Base-by-base conservation (phyloP, 1,139 yeast genomes). In the Diutina mesorugosa region DNA sequence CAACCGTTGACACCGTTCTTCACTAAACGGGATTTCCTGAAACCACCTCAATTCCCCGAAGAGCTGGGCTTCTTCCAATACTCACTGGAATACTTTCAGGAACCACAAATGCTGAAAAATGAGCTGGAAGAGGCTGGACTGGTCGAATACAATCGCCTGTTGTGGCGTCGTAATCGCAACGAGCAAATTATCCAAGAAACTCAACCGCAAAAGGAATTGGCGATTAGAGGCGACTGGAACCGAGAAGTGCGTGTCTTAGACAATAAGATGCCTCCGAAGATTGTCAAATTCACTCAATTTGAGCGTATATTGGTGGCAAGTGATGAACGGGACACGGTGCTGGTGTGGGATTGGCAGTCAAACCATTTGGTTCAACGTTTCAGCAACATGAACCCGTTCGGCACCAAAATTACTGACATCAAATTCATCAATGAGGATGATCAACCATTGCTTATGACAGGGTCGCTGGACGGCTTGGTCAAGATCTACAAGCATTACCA, bases 121-220 rank as follows among this genome's bases (percentile, higher is more conserved):
- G 98, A 93, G 64, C 74, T 84, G 21, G 98, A 93, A 63, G 97
- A 91, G 66, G 96, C 97, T 0, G 99, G 98, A 0, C 88, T 96
- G 58, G 83, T 85, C 60, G 93, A 90, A 60, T 89, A 90, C 64
- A 83, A 88, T 45, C 85, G 83, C 63, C 77, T 96, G 59, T 72
- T 88, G 45, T 93, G 98, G 98, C 79, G 97, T 63, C 78, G 95
- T 61, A 87, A 87, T 64, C 78, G 99, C 61, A 93, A 93, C 66
- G 99, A 93, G 66, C 70, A 79, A 2, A 87, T 90, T 47, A 89
- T 93, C 59, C 87, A 86, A 55, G 90, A 86, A 62, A 91, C 99
- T 0, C 99, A 93, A 65, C 85, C 87, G 1, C 96, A 90, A 64
- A 91, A 93, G 69, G 88, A 85, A 56, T 67, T 90, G 65, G 89